phyloP scores from a whole-genome alignment of 192 early-diverging fungal genomes.

The Podochytrium sp. region DNA sequence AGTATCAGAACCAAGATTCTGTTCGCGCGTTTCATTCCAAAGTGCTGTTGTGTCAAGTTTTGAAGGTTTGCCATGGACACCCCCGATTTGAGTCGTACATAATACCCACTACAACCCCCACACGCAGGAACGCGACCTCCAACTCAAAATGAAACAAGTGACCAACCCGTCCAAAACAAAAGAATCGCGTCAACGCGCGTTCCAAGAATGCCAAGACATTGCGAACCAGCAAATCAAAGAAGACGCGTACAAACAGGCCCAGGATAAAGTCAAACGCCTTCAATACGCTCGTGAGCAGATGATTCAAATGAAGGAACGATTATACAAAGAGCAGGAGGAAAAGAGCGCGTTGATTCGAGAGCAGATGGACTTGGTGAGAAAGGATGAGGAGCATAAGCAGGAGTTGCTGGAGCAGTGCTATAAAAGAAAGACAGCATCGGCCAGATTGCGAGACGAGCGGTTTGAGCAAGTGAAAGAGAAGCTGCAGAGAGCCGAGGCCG shows the following conservation, averaged over 20 bases:
- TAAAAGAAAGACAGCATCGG: background rate
- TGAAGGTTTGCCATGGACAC: too few species aligned
- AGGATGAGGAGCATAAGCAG: slow-evolving; percentile 4
- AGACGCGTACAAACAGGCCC: slow-evolving; percentile 14
- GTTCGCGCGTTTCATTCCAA: slow-evolving; percentile 50
- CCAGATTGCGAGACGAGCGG: slow-evolving; percentile 21
- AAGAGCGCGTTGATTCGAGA: background rate
- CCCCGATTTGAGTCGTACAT: too few species aligned
- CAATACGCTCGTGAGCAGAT: slow-evolving; percentile 17
- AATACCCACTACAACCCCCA: background rate
- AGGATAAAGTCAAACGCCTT: background rate
- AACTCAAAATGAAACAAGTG: slow-evolving; percentile 38
- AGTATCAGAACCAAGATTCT: slow-evolving; percentile 46
- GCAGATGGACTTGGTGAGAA: background rate
- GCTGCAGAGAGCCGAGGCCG: background rate
- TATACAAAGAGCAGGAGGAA: slow-evolving; percentile 4
- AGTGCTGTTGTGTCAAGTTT: slow-evolving; percentile 40
- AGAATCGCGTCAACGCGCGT: background rate
- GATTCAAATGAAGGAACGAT: background rate
- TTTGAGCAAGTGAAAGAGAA: background rate
- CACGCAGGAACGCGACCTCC: slow-evolving; percentile 46
- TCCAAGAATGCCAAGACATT: background rate
- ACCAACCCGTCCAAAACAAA: background rate
- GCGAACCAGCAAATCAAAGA: slow-evolving; percentile 8
- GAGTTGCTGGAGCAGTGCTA: background rate